A percentile compares a stretch with the other conserved stretches of the same genome.
phyloP scores from a whole-genome alignment of 2,329 filamentous ascomycete genomes.

The Pyricularia pennisetigena region DNA sequence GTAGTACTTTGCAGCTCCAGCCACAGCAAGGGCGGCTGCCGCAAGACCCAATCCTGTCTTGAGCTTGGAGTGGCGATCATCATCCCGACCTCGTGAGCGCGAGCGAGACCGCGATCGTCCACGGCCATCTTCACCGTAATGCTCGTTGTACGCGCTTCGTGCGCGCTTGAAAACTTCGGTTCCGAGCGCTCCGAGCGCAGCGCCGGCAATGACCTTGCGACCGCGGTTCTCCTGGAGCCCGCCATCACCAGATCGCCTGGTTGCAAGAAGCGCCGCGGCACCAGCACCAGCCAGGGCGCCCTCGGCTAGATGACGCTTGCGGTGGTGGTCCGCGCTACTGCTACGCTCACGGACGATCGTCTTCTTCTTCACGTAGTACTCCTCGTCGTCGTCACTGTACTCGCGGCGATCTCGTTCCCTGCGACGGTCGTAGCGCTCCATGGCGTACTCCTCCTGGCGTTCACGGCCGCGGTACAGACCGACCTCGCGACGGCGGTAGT shows the following conservation, averaged over 20 bases:
- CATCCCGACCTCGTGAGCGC: conserved; percentile 19
- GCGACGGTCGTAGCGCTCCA: conserved; percentile 20
- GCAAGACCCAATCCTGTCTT: conserved; percentile 54
- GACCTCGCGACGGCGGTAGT: conserved; percentile 37
- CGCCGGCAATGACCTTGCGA: conserved; percentile 50
- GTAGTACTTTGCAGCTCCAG: conserved; percentile 56
- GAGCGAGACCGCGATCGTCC: conserved; percentile 23
- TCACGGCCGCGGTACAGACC: conserved; percentile 28
- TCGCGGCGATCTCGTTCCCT: conserved; percentile 23
- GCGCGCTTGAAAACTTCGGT: conserved; percentile 52
- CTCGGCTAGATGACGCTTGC: conserved; percentile 47
- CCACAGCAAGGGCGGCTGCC: conserved; percentile 52
- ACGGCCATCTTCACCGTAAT: conserved; percentile 30
- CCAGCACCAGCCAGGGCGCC: conserved; percentile 57
- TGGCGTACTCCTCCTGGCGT: conserved; percentile 22
- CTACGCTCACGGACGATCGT: conserved; percentile 41
- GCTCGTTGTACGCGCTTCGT: conserved; percentile 50
- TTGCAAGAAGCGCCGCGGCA: conserved; percentile 46
- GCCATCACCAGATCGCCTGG: conserved; percentile 40
- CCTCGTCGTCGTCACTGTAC: conserved; percentile 29
- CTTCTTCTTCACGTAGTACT: conserved; percentile 28
- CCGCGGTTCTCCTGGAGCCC: conserved; percentile 41
- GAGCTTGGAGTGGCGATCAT: conserved; percentile 34
- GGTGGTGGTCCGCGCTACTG: conserved; percentile 35
- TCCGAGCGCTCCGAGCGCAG: conserved; percentile 52